These are phyloP conservation scores for Tylopilus rubrobrunneus DNA, from an alignment of 768 basidiomycete species.

Conservation along the genomic window DNA sequence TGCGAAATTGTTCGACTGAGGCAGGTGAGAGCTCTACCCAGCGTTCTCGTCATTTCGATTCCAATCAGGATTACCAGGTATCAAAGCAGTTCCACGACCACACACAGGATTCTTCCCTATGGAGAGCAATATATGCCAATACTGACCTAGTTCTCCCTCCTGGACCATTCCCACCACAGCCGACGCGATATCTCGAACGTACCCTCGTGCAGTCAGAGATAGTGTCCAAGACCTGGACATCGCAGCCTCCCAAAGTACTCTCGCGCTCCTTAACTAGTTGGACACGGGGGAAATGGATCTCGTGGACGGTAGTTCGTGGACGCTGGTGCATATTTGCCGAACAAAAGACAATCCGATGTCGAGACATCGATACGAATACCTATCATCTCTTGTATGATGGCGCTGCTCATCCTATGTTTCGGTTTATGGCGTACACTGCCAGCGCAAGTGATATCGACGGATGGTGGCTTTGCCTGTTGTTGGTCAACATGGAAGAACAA, in stretches of 20 bases:
- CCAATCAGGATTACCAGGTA: background rate
- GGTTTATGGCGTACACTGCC: background rate
- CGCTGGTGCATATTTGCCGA: background rate
- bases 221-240: background rate
- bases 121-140: background rate
- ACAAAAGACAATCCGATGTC: background rate
- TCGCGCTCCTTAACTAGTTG: background rate
- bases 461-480: too few relatives aligned
- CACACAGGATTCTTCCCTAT: background rate
- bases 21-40: background rate
- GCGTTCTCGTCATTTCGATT: background rate
- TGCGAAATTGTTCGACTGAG: background rate
- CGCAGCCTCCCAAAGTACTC: background rate
- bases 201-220: background rate
- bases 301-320: background rate
- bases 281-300: background rate
- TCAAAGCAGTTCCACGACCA: background rate
- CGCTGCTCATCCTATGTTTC: background rate
- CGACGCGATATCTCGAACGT: background rate
- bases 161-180: background rate
- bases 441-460: background rate
- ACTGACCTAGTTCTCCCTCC: background rate
- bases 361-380: background rate
- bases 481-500: too few relatives aligned
- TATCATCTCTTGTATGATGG: background rate